phyloP scores from a whole-genome alignment of 2,329 filamentous ascomycete species.

The Ceratocystis cacaofunesta region DNA sequence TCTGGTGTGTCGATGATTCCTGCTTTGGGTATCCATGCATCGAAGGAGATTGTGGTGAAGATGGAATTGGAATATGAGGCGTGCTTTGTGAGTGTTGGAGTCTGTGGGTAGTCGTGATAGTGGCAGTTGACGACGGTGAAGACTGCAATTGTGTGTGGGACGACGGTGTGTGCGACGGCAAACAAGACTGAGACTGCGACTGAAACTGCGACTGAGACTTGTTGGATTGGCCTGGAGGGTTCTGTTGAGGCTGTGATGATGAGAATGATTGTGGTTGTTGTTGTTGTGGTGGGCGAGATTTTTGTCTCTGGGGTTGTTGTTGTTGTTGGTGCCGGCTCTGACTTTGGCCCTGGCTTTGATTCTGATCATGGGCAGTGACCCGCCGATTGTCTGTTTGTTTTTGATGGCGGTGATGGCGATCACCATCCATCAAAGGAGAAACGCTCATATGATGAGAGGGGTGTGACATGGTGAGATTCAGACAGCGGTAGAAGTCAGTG shows the following conservation, averaged over 20 bases:
- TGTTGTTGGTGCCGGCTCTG: neutral
- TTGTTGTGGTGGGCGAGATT: neutral
- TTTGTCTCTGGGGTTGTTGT: constrained; percentile 1
- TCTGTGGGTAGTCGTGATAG: neutral
- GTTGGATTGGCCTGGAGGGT: too few species aligned
- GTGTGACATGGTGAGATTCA: constrained; percentile 9
- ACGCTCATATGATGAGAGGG: constrained; percentile 10
- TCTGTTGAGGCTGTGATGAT: neutral
- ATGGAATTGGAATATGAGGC: constrained; percentile 12
- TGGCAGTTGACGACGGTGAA: neutral
- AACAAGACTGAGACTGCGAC: neutral
- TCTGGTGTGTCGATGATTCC: neutral
- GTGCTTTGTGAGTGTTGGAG: constrained; percentile 15
- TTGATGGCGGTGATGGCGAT: neutral
- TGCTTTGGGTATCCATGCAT: neutral
- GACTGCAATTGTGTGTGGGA: neutral
- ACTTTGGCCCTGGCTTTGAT: constrained; percentile 1
- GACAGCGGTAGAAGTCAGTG: neutral
- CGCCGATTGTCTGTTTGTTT: constrained; percentile 10
- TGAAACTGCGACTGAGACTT: neutral
- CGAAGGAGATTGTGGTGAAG: neutral
- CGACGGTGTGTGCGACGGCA: neutral
- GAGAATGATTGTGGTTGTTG: neutral
- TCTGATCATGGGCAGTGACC: constrained; percentile 6
- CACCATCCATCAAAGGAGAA: neutral